A percentile compares a stretch with the other conserved stretches of the same genome.
Conservation (phyloP, 2,329 filamentous ascomycete genomes). For the Aspergillus oerlinghausenensis region DNA sequence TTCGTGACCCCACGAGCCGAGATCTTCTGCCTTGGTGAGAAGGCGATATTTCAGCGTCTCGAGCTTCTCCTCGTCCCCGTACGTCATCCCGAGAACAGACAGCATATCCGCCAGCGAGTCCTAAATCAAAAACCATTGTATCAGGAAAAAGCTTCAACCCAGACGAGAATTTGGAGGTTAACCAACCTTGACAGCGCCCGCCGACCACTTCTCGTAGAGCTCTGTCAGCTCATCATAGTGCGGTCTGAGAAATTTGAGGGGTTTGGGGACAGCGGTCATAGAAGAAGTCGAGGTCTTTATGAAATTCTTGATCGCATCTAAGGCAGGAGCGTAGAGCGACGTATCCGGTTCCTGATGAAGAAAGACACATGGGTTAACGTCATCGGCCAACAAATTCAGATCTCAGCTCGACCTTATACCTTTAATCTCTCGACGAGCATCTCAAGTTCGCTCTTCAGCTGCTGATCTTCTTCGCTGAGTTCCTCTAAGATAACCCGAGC, state of each 20-base stretch:
- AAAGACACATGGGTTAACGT: constrained; percentile 21
- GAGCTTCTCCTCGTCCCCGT: constrained; percentile 90
- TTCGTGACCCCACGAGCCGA: constrained; percentile 97
- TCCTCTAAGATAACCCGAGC: constrained; percentile 62
- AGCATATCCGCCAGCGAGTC: constrained; percentile 85
- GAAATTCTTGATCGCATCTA: constrained; percentile 95
- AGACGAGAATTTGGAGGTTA: not conserved
- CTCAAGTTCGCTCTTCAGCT: constrained; percentile 95
- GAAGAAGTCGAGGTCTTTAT: constrained; percentile 99
- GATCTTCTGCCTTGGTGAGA: constrained; percentile 82
- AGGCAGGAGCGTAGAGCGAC: constrained; percentile 81
- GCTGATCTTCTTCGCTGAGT: constrained; percentile 95
- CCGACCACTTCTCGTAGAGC: constrained; percentile 84
- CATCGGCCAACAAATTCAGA: constrained; percentile 14
- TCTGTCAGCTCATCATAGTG: constrained; percentile 89
- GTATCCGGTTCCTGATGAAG: constrained; percentile 70
- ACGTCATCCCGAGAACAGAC: constrained; percentile 98
- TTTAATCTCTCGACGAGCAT: constrained; percentile 95
- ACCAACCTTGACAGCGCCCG: constrained; percentile 74
- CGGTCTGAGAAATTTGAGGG: constrained; percentile 93
- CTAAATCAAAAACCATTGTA: constrained; percentile 28
- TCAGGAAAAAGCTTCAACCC: constrained; percentile 11
- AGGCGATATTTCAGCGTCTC: constrained; percentile 96
- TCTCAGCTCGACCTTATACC: constrained; percentile 46
- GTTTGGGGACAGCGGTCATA: constrained; percentile 98